Evolutionary conservation across 345 rosid species (phyloP).

Genomic region (Alliaria petiolata): DNA sequence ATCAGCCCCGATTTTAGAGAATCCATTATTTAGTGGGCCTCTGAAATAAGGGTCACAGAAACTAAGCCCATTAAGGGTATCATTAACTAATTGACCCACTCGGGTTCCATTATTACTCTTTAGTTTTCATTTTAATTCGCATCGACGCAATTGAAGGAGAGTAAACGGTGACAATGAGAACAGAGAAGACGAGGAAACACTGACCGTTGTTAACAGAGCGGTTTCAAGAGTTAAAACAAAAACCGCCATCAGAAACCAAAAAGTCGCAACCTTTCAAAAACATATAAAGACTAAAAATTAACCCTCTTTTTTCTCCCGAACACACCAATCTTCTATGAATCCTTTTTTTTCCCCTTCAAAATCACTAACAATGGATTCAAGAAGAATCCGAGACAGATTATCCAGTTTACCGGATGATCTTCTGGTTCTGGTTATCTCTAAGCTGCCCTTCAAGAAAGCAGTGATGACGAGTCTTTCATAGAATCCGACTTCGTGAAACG

Average conservation of each 20-base stretch:
- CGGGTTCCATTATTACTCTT: background rate
- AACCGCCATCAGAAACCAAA: background rate
- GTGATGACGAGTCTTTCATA: background rate
- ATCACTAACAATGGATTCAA: background rate
- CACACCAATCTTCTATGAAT: background rate
- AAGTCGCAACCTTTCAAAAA: conserved; percentile 4
- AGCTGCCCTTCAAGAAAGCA: background rate
- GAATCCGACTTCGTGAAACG: background rate
- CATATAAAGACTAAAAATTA: background rate
- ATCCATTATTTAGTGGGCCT: too few species aligned
- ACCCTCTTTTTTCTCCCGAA: background rate
- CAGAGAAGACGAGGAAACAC: background rate
- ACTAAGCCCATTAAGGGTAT: background rate
- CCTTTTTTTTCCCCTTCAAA: background rate
- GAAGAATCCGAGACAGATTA: background rate
- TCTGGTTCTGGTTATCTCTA: background rate
- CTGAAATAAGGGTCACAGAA: background rate
- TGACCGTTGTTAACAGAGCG: background rate
- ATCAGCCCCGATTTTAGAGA: background rate
- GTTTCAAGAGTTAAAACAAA: background rate
- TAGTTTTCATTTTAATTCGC: background rate
- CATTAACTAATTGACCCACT: background rate
- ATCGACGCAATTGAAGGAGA: too few species aligned
- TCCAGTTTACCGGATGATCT: background rate
- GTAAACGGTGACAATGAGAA: background rate